Evolutionary conservation across 345 rosid species (phyloP).

Genomic region (Gossypium mustelinum): DNA sequence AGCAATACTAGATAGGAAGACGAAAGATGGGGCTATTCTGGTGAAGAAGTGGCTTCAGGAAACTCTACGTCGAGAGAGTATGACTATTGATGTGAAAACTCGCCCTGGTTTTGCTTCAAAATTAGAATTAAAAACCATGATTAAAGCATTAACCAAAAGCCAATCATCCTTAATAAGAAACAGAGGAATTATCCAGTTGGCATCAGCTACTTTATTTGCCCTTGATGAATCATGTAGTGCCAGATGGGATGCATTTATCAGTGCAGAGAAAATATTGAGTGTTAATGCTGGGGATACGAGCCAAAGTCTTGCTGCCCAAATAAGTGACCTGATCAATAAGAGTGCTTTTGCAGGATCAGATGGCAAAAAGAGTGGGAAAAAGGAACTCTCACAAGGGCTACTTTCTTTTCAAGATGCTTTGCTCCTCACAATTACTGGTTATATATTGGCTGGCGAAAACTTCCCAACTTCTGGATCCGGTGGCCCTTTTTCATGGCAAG

Average conservation of each 20-base stretch:
- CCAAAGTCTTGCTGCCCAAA: constrained; percentile 91
- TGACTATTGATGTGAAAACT: constrained; percentile 47
- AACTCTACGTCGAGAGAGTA: constrained; percentile 61
- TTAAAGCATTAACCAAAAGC: constrained; percentile 55
- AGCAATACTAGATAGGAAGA: constrained; percentile 78
- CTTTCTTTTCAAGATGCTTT: constrained; percentile 71
- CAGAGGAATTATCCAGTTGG: constrained; percentile 84
- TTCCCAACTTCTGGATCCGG: constrained; percentile 89
- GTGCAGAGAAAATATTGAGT: constrained; percentile 83
- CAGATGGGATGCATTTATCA: constrained; percentile 81
- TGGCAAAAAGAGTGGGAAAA: constrained; percentile 38
- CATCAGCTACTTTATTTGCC: constrained; percentile 58
- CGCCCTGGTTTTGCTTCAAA: constrained; percentile 66
- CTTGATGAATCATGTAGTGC: constrained; percentile 64
- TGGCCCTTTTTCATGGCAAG: constrained; percentile 98
- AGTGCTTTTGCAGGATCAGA: constrained; percentile 49
- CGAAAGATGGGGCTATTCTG: constrained; percentile 77
- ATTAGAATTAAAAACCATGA: constrained; percentile 65
- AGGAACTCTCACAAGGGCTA: constrained; percentile 41
- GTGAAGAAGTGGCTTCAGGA: constrained; percentile 97
- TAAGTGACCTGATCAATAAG: constrained; percentile 77
- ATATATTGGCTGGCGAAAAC: constrained; percentile 89
- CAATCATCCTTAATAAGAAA: constrained; percentile 60
- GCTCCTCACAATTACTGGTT: constrained; percentile 70
- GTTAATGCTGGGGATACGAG: constrained; percentile 89